Conservation (phyloP, 345 rosid genomes). For the Xanthoceras sorbifolium region DNA sequence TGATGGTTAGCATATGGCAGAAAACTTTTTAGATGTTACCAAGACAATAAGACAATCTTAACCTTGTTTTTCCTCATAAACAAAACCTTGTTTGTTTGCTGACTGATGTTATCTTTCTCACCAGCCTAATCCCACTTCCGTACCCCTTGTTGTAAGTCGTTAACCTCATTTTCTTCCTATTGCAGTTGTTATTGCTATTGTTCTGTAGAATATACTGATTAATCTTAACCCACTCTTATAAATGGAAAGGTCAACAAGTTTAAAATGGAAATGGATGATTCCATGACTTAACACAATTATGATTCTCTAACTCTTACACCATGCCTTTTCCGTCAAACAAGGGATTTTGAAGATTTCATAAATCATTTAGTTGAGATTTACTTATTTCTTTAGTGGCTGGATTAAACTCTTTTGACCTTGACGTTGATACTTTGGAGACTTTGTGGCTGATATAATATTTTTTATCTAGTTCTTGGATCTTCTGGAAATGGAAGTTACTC, state of each 20-base stretch:
- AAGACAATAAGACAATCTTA: neutral
- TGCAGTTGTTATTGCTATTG: neutral
- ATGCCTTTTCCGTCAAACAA: neutral
- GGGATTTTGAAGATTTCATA: neutral
- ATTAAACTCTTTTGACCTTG: neutral
- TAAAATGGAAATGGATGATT: neutral
- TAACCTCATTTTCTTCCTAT: neutral
- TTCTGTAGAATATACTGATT: neutral
- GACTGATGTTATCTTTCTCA: neutral
- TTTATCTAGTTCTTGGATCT: slow-evolving; percentile 60
- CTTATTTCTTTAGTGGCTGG: neutral
- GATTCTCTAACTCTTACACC: neutral
- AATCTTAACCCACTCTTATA: neutral
- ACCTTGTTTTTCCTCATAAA: neutral
- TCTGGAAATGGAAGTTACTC: slow-evolving; percentile 66
- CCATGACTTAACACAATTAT: neutral
- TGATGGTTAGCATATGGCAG: too few species aligned
- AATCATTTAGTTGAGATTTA: neutral
- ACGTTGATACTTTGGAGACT: slow-evolving; percentile 1
- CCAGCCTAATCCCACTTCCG: neutral
- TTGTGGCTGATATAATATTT: slow-evolving; percentile 13
- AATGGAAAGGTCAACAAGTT: neutral
- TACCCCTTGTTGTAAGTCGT: neutral
- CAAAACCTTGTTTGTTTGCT: neutral
- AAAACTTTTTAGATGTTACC: too few species aligned